phyloP scores from a whole-genome alignment of 2,329 filamentous ascomycete species.

The Trichophyton schoenleinii region DNA sequence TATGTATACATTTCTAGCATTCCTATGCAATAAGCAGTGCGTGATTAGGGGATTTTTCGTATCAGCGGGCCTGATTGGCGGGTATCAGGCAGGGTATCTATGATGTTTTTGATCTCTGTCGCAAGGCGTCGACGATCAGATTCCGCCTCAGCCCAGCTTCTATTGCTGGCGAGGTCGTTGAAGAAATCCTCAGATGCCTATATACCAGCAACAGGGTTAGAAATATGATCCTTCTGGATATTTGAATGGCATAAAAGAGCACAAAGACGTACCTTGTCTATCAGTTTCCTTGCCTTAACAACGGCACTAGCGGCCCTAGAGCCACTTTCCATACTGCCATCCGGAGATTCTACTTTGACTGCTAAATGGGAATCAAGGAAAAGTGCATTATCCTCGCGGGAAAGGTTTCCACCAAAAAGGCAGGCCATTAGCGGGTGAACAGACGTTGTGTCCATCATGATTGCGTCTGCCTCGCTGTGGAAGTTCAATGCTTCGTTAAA shows the following conservation, averaged over 20 bases:
- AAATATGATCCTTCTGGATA: background rate
- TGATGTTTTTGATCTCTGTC: background rate
- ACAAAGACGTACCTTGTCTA: background rate
- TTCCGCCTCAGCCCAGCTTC: background rate
- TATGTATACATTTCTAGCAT: background rate
- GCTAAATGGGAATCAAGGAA: background rate
- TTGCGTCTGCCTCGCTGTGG: background rate
- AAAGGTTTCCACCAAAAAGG: background rate
- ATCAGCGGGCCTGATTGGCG: background rate
- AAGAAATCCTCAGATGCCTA: background rate
- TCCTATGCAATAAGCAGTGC: background rate
- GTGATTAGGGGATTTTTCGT: background rate
- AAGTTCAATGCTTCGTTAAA: background rate
- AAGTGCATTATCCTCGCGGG: background rate
- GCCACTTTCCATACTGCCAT: background rate
- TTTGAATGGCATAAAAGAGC: background rate
- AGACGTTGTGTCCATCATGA: background rate
- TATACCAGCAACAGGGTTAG: background rate
- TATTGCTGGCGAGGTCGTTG: background rate
- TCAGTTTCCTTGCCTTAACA: background rate
- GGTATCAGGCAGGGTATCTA: background rate
- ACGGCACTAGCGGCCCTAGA: background rate
- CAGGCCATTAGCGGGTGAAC: slow-evolving; percentile 4
- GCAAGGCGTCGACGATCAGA: background rate
- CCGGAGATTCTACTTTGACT: background rate